Percentiles rank a stretch among this genome's conserved stretches.
These are phyloP conservation scores for Croton setiger DNA, from an alignment of 441 rosid genomes.

Conservation along the genomic window DNA sequence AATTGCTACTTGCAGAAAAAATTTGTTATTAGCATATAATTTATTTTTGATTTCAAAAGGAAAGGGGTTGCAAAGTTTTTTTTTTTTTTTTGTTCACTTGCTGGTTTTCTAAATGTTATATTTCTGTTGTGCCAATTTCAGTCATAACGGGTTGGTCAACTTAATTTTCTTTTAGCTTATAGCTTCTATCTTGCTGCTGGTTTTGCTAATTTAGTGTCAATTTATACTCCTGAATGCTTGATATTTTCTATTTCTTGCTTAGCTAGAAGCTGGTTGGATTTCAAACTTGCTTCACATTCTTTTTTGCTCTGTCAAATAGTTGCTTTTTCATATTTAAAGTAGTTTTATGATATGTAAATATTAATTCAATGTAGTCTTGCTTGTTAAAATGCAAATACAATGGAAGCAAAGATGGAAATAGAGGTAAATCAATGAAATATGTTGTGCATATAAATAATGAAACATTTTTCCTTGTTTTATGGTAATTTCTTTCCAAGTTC, in stretches of 20 bases:
- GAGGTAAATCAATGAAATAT: background rate
- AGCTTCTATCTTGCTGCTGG: background rate
- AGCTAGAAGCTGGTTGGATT: conserved; percentile 7
- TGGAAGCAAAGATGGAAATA: background rate
- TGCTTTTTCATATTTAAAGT: background rate
- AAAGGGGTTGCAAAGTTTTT: background rate
- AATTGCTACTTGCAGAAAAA: no score
- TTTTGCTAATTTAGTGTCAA: background rate
- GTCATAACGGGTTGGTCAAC: background rate
- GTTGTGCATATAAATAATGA: background rate
- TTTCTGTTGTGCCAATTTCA: background rate
- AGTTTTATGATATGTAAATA: background rate
- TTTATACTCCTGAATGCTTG: conserved; percentile 3
- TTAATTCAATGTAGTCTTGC: background rate
- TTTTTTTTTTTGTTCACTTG: background rate
- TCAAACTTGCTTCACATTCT: background rate
- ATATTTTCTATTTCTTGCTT: background rate
- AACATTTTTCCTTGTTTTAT: background rate
- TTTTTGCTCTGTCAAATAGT: background rate
- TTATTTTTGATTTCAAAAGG: no score
- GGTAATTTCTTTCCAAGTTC: background rate
- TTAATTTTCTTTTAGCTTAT: background rate
- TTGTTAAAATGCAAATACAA: background rate
- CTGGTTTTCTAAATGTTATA: background rate
- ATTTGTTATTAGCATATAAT: no score